Conservation (phyloP, 2,329 filamentous ascomycete species). For the Xenosphaeropsis pyriputrescens region DNA sequence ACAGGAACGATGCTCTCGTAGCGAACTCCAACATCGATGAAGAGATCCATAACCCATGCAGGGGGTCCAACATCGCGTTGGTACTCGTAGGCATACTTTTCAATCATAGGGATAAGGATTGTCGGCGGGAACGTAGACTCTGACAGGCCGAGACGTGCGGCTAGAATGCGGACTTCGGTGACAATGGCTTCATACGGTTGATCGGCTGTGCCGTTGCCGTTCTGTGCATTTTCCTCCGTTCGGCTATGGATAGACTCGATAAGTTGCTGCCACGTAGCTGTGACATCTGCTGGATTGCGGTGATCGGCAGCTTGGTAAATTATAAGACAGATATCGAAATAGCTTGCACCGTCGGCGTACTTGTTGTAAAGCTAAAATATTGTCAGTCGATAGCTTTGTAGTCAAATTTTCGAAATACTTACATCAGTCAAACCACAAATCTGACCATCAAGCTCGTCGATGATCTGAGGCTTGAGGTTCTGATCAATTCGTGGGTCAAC, state of each 20-base stretch:
- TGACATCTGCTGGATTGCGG: conserved; percentile 73
- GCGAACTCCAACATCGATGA: conserved; percentile 46
- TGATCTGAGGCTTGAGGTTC: conserved; percentile 48
- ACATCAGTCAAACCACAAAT: conserved; percentile 66
- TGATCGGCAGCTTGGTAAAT: conserved; percentile 91
- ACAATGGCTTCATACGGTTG: conserved; percentile 59
- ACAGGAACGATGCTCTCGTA: conserved; percentile 46
- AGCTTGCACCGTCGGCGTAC: conserved; percentile 80
- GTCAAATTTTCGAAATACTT: conserved; percentile 21
- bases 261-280: conserved; percentile 70
- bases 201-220: conserved; percentile 21
- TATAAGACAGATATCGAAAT: conserved; percentile 84
- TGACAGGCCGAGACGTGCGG: conserved; percentile 48
- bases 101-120: conserved; percentile 44
- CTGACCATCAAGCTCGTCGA: conserved; percentile 58
- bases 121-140: conserved; percentile 52
- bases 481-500: conserved; percentile 54
- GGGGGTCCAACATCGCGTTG: conserved; percentile 36
- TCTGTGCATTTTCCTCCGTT: conserved; percentile 19
- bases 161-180: conserved; percentile 46
- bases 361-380: conserved; percentile 66
- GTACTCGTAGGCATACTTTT: conserved; percentile 43
- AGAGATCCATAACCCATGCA: conserved; percentile 37
- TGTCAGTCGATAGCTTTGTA: conserved; percentile 3
- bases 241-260: conserved; percentile 54